Conservation (phyloP, 169 alveolate species). For the Plasmodium berghei region DNA sequence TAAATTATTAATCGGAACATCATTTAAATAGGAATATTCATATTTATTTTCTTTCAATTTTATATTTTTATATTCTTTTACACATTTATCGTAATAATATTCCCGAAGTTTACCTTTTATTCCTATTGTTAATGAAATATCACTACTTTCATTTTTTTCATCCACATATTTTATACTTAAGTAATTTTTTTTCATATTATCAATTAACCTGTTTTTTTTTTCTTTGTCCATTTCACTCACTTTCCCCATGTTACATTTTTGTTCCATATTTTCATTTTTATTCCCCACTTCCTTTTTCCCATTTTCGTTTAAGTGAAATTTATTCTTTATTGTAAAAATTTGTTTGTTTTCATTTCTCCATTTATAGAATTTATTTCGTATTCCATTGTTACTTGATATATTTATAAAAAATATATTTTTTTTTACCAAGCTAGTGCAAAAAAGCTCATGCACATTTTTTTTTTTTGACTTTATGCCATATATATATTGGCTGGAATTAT, state of each 20-base stretch:
- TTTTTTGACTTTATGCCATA: no score
- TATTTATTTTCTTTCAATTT: constrained; percentile 69
- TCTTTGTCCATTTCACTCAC: neutral
- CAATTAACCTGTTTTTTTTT: constrained; percentile 9
- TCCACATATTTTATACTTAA: constrained; percentile 42
- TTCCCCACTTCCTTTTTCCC: neutral
- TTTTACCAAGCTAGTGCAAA: no score
- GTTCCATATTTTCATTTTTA: neutral
- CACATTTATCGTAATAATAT: constrained; percentile 58
- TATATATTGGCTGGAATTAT: no score
- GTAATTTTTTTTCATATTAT: constrained; percentile 19
- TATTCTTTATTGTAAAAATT: neutral
- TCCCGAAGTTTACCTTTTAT: constrained; percentile 58
- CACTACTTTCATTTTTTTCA: constrained; percentile 66
- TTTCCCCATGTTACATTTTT: neutral
- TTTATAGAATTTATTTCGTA: no score
- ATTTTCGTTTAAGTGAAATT: neutral
- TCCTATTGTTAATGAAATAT: constrained; percentile 31
- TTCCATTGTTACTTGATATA: no score
- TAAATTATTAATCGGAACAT: constrained; percentile 64
- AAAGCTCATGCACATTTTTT: no score
- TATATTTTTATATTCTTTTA: constrained; percentile 37
- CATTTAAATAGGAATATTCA: constrained; percentile 60
- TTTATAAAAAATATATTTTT: no score
- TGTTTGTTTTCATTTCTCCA: neutral